Conservation (phyloP, 192 early-diverging fungal species). For the Geranomyces variabilis region DNA sequence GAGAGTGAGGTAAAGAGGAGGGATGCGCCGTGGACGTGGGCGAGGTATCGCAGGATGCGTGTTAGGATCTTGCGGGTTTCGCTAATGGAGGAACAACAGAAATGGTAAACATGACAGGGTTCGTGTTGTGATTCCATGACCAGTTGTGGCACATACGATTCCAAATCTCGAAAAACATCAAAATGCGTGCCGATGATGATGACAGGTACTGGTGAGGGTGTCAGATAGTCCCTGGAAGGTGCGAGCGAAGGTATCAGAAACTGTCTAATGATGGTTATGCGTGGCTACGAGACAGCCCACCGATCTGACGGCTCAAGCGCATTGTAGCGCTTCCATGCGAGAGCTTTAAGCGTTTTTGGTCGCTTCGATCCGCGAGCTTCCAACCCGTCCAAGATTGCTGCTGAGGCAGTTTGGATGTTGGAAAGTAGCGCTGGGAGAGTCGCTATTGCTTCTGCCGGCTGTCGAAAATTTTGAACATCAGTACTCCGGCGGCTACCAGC, state of each 20-base stretch:
- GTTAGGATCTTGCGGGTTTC: conserved; percentile 48
- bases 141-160: conserved; percentile 40
- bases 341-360: conserved; percentile 45
- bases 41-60: conserved; percentile 50
- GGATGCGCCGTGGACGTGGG: conserved; percentile 53
- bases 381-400: conserved; percentile 44
- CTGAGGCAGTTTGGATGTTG: conserved; percentile 33
- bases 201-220: conserved; percentile 45
- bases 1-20: conserved; percentile 42
- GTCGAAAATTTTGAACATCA: no score
- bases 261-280: no score
- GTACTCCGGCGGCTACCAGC: no score
- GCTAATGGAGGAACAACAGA: conserved; percentile 12
- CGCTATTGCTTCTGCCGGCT: conserved; percentile 41
- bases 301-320: not conserved
- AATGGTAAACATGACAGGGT: not conserved
- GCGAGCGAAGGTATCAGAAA: conserved; percentile 7
- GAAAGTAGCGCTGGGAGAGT: conserved; percentile 41
- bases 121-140: not conserved
- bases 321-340: conserved; percentile 24
- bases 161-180: conserved; percentile 49
- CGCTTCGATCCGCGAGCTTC: conserved; percentile 52
- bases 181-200: conserved; percentile 53
- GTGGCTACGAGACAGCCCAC: no score
- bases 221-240: conserved; percentile 36